Base-by-base conservation (phyloP, 2,329 filamentous ascomycete species). In the Penicillium sp. region DNA sequence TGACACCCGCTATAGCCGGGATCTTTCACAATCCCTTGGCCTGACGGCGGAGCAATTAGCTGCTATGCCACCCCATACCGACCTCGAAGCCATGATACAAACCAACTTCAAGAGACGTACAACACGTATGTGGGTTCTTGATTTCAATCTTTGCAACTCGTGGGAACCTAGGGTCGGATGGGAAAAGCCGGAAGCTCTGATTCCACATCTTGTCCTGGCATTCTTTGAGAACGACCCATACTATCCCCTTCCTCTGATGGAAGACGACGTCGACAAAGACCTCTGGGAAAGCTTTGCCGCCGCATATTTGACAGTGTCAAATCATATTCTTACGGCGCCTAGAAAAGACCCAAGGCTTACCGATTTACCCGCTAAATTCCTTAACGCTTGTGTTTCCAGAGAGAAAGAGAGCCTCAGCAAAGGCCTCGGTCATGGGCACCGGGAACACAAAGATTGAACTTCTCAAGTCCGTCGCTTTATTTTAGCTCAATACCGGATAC, bases 191-290 rank as follows among this genome's bases (percentile, higher is more conserved):
- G 33, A 43, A 7, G 19, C 18, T 1, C 27, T 49, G 9, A 19
- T 48, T 3, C 8, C 30, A 4, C 45, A 48, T 13, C 28, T 48
- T 2, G 42, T 42, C 4, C 15, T 1, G 3, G 26, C 38, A 4
- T 48, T 48, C 10, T 45, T 39, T 10, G 38, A 48, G 21, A 48
- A 48, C 14, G 45, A 42, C 9, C 41, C 38, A 0, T 48, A 45
- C 7, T 48, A 39, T 18, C 45, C 45, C 23, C 41, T 32, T n/a
- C 38, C 38, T 0, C 11, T 21, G 9, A 36, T 33, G 13, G 27
- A 42, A 3, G 1, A 11, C 1, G 34, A 39, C 19, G 13, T 29
- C 6, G 45, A 45, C 3, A 15, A 26, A n/a, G 2, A 35, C 2
- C 34, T 48, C 2, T 48, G 40, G 43, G 8, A 4, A 6, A 14